Percentiles rank a stretch among this genome's conserved stretches.
Evolutionary conservation across 2,329 filamentous ascomycete genomes (phyloP).

Genomic region (Hymenoscyphus occultus): DNA sequence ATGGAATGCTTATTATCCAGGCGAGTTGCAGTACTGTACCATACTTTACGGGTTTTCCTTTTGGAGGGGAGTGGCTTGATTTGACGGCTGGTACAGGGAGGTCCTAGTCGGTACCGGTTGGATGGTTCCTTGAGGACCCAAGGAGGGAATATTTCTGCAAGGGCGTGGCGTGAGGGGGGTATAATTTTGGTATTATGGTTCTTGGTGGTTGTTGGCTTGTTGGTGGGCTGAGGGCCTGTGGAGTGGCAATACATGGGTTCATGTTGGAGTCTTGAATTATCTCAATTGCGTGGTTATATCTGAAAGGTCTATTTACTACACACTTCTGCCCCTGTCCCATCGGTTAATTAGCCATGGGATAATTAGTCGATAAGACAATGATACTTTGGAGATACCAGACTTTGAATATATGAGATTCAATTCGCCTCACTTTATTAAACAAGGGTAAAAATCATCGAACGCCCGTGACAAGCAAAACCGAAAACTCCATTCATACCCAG

Average conservation of each 20-base stretch:
- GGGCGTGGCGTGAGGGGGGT: not conserved
- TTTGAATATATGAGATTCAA: not conserved
- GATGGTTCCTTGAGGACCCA: not conserved
- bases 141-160: not conserved
- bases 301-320: too few relatives aligned
- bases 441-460: not conserved
- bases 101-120: not conserved
- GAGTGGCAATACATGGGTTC: too few relatives aligned
- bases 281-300: too few relatives aligned
- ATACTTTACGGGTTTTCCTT: too few relatives aligned
- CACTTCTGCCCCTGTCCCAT: too few relatives aligned
- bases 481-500: not conserved
- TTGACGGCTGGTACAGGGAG: not conserved
- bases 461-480: not conserved
- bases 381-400: not conserved
- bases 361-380: not conserved
- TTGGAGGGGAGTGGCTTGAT: too few relatives aligned
- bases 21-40: too few relatives aligned
- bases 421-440: not conserved
- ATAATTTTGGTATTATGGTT: not conserved
- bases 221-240: too few relatives aligned
- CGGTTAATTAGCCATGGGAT: too few relatives aligned
- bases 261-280: too few relatives aligned
- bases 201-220: too few relatives aligned
- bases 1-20: too few relatives aligned